Base-by-base conservation (phyloP, 192 early-diverging fungal species). In the Nowakowskiella sp. region DNA sequence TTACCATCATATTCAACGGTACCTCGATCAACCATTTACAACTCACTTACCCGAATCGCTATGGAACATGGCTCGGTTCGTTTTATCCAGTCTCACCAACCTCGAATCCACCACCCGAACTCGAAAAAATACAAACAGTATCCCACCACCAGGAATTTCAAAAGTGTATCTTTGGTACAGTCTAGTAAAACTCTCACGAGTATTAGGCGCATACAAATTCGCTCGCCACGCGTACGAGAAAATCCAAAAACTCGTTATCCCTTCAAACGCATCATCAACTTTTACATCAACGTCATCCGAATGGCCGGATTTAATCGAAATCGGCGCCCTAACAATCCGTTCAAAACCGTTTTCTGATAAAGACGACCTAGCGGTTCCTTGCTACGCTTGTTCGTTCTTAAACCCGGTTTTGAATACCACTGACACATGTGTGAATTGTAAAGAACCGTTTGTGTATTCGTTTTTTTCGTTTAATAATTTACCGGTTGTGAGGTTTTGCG, bases 11-110 rank as follows among this genome's bases (percentile, higher is more conserved):
- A 60, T 82, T 31, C 34, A 72, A 3, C 55, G 67, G 28, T 82
- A 67, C 53, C 49, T 82, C 13, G 73, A 81, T 31, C 70, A 80
- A 7, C 80, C 80, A 2, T 82, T 82, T 50, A 82, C 80, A 0
- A 63, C 67, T 8, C 68, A 68, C 26, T 30, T 66, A 4, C 62
- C 78, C 6, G 71, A 73, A 39, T 58, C 71, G 0, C 47, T 82
- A 22, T 55, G 80, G 27, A 72, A 62, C 55, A 74, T 80, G 70
- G 61, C 74, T n/a, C 61, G 61, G 9, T 79, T 69, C 55, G 48
- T 72, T 4, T 46, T 76, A 34, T 47, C 62, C 47, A 60, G 66
- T 28, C 52, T 66, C 22, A 61, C 50, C 31, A 9, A 36, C 25
- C 22, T 7, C 36, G 42, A 26, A 1, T n/a, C n/a, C 0, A 4